Conservation (phyloP, 1,139 yeast species). For the Blastobotrys malaysiensis region DNA sequence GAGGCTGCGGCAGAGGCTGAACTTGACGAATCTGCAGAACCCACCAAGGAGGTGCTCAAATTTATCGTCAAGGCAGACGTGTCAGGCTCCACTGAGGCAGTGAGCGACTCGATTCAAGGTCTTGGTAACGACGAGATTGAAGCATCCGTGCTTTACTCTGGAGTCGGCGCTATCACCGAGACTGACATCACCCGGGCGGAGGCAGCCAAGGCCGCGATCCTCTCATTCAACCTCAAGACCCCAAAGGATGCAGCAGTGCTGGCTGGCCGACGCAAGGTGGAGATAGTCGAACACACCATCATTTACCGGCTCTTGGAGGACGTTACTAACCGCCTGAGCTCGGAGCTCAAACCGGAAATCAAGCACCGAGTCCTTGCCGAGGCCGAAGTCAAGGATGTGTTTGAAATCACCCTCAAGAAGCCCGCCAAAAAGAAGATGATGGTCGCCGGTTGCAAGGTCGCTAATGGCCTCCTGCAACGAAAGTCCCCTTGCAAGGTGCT, state of each 20-base stretch:
- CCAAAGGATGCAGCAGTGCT: constrained; percentile 59
- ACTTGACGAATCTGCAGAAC: constrained; percentile 19
- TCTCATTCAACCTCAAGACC: constrained; percentile 71
- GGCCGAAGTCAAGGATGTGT: constrained; percentile 64
- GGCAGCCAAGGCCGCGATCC: constrained; percentile 63
- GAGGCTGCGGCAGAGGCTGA: constrained; percentile 27
- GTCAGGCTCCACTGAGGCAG: constrained; percentile 61
- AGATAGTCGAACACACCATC: constrained; percentile 62
- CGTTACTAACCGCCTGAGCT: constrained; percentile 61
- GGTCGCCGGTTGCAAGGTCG: constrained; percentile 89
- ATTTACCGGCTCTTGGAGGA: constrained; percentile 86
- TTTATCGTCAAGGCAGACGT: constrained; percentile 88
- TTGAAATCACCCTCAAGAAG: constrained; percentile 52
- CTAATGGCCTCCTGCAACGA: constrained; percentile 60
- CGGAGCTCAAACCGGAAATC: constrained; percentile 58
- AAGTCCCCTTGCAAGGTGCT: constrained; percentile 57
- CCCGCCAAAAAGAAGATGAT: constrained; percentile 44
- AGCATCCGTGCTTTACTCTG: constrained; percentile 60
- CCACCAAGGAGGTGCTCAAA: constrained; percentile 38
- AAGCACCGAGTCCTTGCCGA: constrained; percentile 67
- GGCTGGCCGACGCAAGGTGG: constrained; percentile 58
- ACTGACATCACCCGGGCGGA: constrained; percentile 78
- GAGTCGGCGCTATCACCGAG: constrained; percentile 84
- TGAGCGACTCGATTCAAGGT: constrained; percentile 67
- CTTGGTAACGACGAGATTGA: constrained; percentile 83